A percentile compares a stretch with the other conserved stretches of the same genome.
phyloP scores from a whole-genome alignment of 202 grass and related monocot genomes.

The Carex arenaria region DNA sequence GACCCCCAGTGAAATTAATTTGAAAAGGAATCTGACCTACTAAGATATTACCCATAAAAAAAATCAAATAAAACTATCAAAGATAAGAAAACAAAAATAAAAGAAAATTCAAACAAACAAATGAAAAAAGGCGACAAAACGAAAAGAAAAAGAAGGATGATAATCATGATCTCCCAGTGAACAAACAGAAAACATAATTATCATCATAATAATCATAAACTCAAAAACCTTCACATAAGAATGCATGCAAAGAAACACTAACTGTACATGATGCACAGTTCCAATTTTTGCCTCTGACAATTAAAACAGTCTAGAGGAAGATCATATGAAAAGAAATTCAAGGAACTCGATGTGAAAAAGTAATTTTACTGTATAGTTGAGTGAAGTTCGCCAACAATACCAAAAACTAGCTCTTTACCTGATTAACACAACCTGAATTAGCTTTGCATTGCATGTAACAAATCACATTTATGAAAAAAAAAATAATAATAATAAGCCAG shows the following conservation, averaged over 20 bases:
- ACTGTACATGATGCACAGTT: too few relatives aligned
- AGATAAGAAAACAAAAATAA: conserved; percentile 10
- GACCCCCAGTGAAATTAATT: not conserved
- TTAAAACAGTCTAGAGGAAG: not conserved
- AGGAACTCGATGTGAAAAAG: not conserved
- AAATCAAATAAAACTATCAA: not conserved
- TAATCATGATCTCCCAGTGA: not conserved
- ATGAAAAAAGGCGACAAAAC: not conserved
- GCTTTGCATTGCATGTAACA: not conserved
- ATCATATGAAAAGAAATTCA: not conserved
- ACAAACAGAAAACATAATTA: conserved; percentile 8
- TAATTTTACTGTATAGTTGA: not conserved
- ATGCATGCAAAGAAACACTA: not conserved
- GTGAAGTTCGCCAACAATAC: not conserved
- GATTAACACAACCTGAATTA: not conserved
- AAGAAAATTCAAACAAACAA: not conserved
- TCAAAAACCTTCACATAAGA: not conserved
- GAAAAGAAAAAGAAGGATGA: not conserved
- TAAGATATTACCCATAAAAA: not conserved
- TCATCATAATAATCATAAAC: conserved; percentile 1
- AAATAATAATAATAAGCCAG: not conserved
- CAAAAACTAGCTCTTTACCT: not conserved
- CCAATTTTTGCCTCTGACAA: not conserved
- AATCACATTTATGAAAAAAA: not conserved
- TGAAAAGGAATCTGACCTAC: not conserved